phyloP scores from a whole-genome alignment of 2,329 filamentous ascomycete genomes.

The Neopestalotiopsis clavispora region DNA sequence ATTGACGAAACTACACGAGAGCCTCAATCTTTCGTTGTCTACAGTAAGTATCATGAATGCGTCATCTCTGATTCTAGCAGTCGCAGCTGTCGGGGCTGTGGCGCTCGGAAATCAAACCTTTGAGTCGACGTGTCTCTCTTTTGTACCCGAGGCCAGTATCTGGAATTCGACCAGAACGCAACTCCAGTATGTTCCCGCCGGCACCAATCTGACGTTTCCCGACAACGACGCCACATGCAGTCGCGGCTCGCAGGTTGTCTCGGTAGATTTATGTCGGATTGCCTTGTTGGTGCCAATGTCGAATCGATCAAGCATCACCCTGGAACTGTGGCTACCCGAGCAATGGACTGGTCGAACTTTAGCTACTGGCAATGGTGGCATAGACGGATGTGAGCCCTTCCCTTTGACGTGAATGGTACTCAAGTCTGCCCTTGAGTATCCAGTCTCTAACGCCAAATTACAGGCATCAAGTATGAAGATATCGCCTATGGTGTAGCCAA shows the following conservation, averaged over 20 bases:
- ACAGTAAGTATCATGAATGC: not conserved
- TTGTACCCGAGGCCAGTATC: slow-evolving; percentile 19
- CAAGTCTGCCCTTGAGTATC: no score
- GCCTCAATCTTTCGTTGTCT: not conserved
- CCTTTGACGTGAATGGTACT: not conserved
- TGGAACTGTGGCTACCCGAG: slow-evolving; percentile 52
- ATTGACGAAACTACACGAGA: no score
- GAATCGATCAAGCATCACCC: slow-evolving; percentile 46
- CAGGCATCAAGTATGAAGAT: slow-evolving; percentile 48
- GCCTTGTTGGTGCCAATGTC: slow-evolving; percentile 32
- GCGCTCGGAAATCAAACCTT: slow-evolving; percentile 14
- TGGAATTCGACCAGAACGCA: slow-evolving; percentile 22
- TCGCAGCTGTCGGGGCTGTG: not conserved
- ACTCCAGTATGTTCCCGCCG: slow-evolving; percentile 25
- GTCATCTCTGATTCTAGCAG: not conserved
- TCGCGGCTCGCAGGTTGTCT: slow-evolving; percentile 21
- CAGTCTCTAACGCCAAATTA: not conserved
- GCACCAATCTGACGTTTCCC: slow-evolving; percentile 24
- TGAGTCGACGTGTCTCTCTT: slow-evolving; percentile 21
- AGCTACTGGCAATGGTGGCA: slow-evolving; percentile 53
- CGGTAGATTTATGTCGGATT: slow-evolving; percentile 34
- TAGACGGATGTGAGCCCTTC: slow-evolving; percentile 42
- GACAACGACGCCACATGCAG: slow-evolving; percentile 27
- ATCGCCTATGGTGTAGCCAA: slow-evolving; percentile 45
- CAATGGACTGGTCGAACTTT: slow-evolving; percentile 51